Evolutionary conservation across 2,329 filamentous ascomycete species (phyloP), one percentile per base, ranked within the genome.

Genomic region (Clarireedia paspali): DNA sequence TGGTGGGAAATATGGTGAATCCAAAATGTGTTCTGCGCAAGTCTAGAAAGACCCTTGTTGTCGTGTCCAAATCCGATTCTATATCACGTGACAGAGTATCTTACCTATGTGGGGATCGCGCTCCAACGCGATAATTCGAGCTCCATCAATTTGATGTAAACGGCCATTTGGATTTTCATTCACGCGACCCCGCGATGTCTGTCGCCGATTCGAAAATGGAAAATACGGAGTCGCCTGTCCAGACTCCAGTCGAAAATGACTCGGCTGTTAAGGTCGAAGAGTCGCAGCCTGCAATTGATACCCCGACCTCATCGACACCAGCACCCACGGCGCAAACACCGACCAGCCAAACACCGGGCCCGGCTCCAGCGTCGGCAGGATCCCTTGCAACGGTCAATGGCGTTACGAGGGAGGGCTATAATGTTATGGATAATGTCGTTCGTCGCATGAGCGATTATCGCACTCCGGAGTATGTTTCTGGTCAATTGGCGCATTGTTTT

Each of bases 371-470:
- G 39, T 48, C 45, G 9, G 36, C 3, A 17, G 52, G 52, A 3
- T 50, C 59, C n/a, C 52, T 58, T 14, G 50, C 58, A 23, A 46
- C 53, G 17, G 52, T 26, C 27, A 10, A 46, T 26, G 48, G 47
- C 30, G 60, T 69, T 24, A 60, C 54, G n/a, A 69, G 66, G 59
- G 63, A 66, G 52, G 63, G 63, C 17, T 58, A 59, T 34, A 62
- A 65, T 40, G 49, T 64, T n/a, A 68, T 69, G 57, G 62, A 60
- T 58, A 59, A 61, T 15, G 62, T 70, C 36, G 39, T 69, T 24
- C 58, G 61, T 46, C 59, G 60, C 10, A 50, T 70, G 34, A 62
- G 61, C 3, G 61, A 64, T 39, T 62, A 65, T 58, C 53, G 57
- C 24, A 63, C 67, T 59, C 59, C 64, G 45, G 64, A 69, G 68